Evolutionary conservation across 129 eudicot genomes (phyloP), one percentile per base, ranked within the genome.

Genomic region (Artemisia argyi): DNA sequence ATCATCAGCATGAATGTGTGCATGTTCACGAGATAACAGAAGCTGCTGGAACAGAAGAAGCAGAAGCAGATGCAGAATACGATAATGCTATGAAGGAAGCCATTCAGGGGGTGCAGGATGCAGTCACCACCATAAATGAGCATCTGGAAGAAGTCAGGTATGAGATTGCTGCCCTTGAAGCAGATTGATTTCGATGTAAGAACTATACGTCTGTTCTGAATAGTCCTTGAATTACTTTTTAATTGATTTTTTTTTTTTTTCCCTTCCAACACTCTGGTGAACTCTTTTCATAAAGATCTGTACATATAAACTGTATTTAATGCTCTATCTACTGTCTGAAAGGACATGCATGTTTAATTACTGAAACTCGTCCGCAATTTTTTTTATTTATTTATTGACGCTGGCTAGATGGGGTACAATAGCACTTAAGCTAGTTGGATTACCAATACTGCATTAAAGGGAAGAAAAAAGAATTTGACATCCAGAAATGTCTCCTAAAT

Each of bases 21-120:
- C 99, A 95, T 73, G 89, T 95, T 15, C 96, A 95, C 74, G 84
- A 95, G 72, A 86, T 90, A 76, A 95, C 97, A 6, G 99, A 95
- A 73, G 97, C 96, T 46, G 94, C 94, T 59, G 99, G 99, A 66
- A 95, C 97, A 5, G 96, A 95, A 86, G 99, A 95, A 65, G 99
- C 99, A 50, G 99, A 95, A 59, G 97, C 97, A 35, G 99, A 95
- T 79, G 97, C 99, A 7, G 87, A 90, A 70, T 90, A 90, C 57
- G 94, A 95, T 72, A 90, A 73, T 68, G 89, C 93, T 50, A 84
- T 90, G 65, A 90, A 86, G 73, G 97, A 88, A 81, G 91, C 99
- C 57, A 90, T 90, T 74, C 84, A 83, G 18, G 96, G 97, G 4
- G 94, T 90, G 71, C 99, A 95, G 70, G 97, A 90, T 61, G 96